Base-by-base conservation (phyloP, 257 asterid species). In the Solanum peruvianum region DNA sequence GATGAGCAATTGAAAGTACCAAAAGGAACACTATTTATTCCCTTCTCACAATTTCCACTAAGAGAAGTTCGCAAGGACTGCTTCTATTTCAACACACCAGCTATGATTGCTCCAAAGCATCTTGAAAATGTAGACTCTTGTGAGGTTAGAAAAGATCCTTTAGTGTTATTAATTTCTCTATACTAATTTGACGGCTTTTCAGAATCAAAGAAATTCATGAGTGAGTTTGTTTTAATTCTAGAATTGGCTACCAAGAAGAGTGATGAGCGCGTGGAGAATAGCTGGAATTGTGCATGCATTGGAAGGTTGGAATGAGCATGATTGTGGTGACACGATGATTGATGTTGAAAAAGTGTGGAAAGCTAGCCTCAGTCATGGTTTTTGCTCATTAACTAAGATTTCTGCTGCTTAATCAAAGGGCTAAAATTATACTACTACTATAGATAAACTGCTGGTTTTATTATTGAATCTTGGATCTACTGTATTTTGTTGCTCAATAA, bases 211-310 rank as follows among this genome's bases (percentile, higher is more conserved):
- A 78, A 77, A 78, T 44, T 78, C 41, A 45, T 45, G 39, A 45
- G 16, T 45, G 64, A 8, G 39, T 35, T 14, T 83, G 5, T 15
- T 85, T 31, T 42, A 8, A n/a, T 49, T 33, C 72, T 93, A 96
- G 98, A 96, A 95, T 70, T 94, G 99, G 99, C 45, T 96, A 92
- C 96, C 96, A 5, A 92, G 98, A 82, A 89, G 98, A 87, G 97
- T 92, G 86, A 89, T 94, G 93, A 96, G 99, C 58, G 96, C 97
- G 1, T 87, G 93, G 91, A 94, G 98, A 31, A 86, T 92, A 75
- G 97, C 96, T 5, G 98, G 99, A 37, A 92, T 95, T 82, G 9
- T 96, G 81, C 99, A 96, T 37, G 97, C 94, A 0, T 45, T 90
- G 35, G 99, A 96, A 69, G 96, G 82, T 29, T 95, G 98, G 99